A percentile compares a stretch with the other conserved stretches of the same genome.
phyloP scores from a whole-genome alignment of 352 stramenopile genomes.

The Pythium sp. region DNA sequence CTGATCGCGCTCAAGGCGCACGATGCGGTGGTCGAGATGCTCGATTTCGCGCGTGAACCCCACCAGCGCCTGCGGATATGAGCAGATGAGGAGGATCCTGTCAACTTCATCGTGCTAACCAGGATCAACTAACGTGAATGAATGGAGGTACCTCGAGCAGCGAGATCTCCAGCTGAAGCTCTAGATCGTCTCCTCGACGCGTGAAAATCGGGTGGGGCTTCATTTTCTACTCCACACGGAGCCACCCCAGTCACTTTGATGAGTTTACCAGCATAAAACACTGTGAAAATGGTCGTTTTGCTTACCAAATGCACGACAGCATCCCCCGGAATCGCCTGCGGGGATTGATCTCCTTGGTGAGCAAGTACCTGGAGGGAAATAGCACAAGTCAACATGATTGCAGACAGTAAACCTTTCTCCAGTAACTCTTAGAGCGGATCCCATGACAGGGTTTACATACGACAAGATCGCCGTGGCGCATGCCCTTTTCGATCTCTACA shows the following conservation, averaged over 20 bases:
- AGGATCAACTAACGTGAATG: background rate
- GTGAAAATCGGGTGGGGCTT: conserved; percentile 71
- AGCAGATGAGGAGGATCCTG: background rate
- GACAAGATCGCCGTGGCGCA: conserved; percentile 36
- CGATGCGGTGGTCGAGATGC: conserved; percentile 88
- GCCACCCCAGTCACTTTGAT: background rate
- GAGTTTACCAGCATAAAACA: background rate
- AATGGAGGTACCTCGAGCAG: conserved; percentile 68
- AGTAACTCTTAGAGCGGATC: background rate
- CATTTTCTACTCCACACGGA: conserved; percentile 5
- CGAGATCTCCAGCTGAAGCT: conserved; percentile 89
- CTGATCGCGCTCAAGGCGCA: conserved; percentile 65
- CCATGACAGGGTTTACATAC: conserved; percentile 1
- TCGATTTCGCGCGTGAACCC: conserved; percentile 85
- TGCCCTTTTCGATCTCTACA: conserved; percentile 29
- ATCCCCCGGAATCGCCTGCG: conserved; percentile 23
- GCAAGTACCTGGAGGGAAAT: conserved; percentile 9
- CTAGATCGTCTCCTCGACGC: conserved; percentile 88
- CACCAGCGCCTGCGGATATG: conserved; percentile 56
- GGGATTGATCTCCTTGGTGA: conserved; percentile 23
- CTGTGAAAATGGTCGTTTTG: background rate
- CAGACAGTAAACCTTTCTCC: background rate
- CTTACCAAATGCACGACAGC: conserved; percentile 31
- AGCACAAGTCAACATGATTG: background rate
- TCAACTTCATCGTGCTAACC: background rate